Evolutionary conservation across 345 rosid genomes (phyloP).

Genomic region (Microcos paniculata): DNA sequence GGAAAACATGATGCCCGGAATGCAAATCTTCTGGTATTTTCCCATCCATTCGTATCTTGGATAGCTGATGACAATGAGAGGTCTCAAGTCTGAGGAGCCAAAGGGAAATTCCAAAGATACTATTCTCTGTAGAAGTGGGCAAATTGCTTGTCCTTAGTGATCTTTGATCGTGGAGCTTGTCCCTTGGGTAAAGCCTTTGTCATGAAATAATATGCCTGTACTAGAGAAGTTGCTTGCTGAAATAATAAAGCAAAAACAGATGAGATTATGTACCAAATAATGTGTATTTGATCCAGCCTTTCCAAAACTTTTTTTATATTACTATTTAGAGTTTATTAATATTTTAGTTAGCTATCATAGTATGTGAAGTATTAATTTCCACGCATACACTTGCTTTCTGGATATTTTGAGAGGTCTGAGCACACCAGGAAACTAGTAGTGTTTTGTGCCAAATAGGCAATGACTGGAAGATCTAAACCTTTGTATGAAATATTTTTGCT

Average conservation of each 20-base stretch:
- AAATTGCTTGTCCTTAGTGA: background rate
- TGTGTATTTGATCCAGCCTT: background rate
- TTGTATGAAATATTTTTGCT: background rate
- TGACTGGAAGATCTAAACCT: background rate
- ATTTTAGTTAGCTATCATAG: no score
- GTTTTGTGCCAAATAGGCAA: no score
- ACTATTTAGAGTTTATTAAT: no score
- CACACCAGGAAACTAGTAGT: background rate
- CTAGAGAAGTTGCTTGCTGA: background rate
- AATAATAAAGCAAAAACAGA: conserved; percentile 7
- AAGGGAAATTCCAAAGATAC: no score
- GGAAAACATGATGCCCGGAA: no score
- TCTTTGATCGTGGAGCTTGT: no score
- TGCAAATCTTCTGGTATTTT: no score
- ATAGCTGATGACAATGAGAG: no score
- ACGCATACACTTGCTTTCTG: background rate
- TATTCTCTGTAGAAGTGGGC: background rate
- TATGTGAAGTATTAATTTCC: background rate
- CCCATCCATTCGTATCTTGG: no score
- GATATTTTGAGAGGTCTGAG: background rate
- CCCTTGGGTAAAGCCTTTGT: no score
- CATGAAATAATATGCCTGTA: background rate
- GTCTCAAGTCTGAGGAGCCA: no score
- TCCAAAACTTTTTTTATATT: background rate
- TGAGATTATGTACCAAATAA: conserved; percentile 14